Base-by-base conservation (phyloP, 129 eudicot genomes). In the Ambrosia artemisiifolia region DNA sequence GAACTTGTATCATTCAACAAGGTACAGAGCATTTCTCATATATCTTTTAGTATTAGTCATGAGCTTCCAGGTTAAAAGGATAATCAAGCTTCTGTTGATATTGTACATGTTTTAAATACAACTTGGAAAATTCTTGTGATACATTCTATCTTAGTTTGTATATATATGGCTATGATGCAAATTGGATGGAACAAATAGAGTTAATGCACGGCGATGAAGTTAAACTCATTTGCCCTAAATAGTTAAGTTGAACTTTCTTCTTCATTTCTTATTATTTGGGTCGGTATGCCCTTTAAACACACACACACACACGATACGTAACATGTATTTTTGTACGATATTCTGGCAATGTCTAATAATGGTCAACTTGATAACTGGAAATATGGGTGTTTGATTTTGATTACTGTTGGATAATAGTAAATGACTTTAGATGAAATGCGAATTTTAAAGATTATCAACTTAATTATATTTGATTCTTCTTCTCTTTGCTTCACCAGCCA, bases 1-100 rank as follows among this genome's bases (percentile, higher is more conserved):
- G 67, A 75, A 83, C 65, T 46, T 78, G 73, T 75, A 68, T 77
- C 78, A 78, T 51, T 55, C 81, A 33, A 62, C 56, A 42, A 88
- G 90, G 95, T 86, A 75, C 70, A 53, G n/a, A 38, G 32, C 42
- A 5, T 47, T 49, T 19, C 64, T 75, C 33, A 20, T 18, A 16
- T 17, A 35, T 64, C 54, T 70, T 10, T 48, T 62, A 33, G 62
- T 48, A 47, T 34, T 60, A 34, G 24, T 73, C 74, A 34, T 34
- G 1, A 24, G 65, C 47, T 70, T n/a, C 19, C 2, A 53, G 14
- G 51, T 49, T 70, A 70, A 60, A 12, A 35, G 47, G 56, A 62
- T 60, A 30, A 11, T 61, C 49, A 72, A 42, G 63, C 50, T 32
- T 47, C 57, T 65, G 72, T 65, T 49, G 14, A 47, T 75, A 34